phyloP scores from a whole-genome alignment of 768 basidiomycete species.

The Rhodotorula paludigena region DNA sequence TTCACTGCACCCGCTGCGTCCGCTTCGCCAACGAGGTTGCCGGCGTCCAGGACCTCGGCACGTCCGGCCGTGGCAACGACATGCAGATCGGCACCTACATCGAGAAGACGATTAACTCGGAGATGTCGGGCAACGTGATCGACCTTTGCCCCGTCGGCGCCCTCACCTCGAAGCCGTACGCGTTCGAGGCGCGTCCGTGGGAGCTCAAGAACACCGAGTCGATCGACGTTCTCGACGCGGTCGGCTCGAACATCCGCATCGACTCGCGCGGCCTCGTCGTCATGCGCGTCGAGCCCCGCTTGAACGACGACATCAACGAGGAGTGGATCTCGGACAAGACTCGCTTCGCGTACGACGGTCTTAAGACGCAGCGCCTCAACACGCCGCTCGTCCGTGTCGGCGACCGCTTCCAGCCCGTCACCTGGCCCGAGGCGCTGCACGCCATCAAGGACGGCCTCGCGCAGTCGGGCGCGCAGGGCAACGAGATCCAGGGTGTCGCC shows the following conservation, averaged over 20 bases:
- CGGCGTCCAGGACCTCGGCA: slow-evolving; percentile 93
- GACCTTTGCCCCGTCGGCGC: slow-evolving; percentile 98
- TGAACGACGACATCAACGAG: slow-evolving; percentile 97
- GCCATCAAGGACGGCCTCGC: slow-evolving; percentile 73
- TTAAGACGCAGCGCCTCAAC: slow-evolving; percentile 90
- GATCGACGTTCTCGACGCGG: slow-evolving; percentile 87
- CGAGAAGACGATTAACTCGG: slow-evolving; percentile 94
- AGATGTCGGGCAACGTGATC: slow-evolving; percentile 92
- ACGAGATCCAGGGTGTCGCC: slow-evolving; percentile 92
- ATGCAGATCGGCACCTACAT: slow-evolving; percentile 98
- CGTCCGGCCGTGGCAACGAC: slow-evolving; percentile 95
- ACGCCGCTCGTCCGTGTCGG: slow-evolving; percentile 82
- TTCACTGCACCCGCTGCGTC: slow-evolving; percentile 98
- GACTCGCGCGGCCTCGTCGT: slow-evolving; percentile 93
- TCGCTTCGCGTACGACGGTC: slow-evolving; percentile 90
- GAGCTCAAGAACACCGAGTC: slow-evolving; percentile 98
- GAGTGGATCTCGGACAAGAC: slow-evolving; percentile 99
- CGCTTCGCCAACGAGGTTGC: slow-evolving; percentile 99
- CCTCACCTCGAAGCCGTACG: slow-evolving; percentile 95
- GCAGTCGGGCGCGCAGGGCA: slow-evolving; percentile 71
- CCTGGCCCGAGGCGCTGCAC: slow-evolving; percentile 83
- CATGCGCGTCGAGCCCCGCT: slow-evolving; percentile 93
- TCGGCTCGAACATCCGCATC: slow-evolving; percentile 93
- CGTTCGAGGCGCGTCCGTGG: slow-evolving; percentile 96
- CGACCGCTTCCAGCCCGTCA: slow-evolving; percentile 82